Evolutionary conservation across 176 grass and related monocot genomes (phyloP), one percentile per base, ranked within the genome.

Genomic region (Tillandsia leiboldiana): DNA sequence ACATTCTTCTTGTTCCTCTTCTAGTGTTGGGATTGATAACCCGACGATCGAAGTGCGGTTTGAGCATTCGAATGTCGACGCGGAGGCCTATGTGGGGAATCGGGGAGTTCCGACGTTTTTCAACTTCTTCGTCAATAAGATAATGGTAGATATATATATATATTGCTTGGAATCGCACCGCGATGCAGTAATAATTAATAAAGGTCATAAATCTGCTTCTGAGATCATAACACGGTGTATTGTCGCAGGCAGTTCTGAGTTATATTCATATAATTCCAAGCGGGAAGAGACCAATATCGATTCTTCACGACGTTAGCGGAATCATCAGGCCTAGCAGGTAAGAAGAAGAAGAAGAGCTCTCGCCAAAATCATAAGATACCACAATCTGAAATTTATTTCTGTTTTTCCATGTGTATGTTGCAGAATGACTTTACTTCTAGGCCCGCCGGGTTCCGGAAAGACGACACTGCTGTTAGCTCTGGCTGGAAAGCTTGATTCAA

Each of bases 31-130:
- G 20, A 71, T 84, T 50, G 58, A 84, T 49, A 63, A 49, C 50
- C 82, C 76, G 15, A 72, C 51, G 48, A 64, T 79, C 9, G 71
- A 84, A 75, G 76, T 84, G 15, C 82, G 66, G 57, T 84, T 74
- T 66, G 52, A 84, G 56, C 59, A 84, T 64, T 69, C 79, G 10
- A 73, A 68, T 14, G 66, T 84, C 14, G 12, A 71, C 50, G 71
- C 76, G 1, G 58, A 79, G 49, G 73, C 72, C 57, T 78, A 79
- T 12, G 56, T 84, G 2, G 82, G 82, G 7, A 84, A 68, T 22
- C 71, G 76, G 0, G 76, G 82, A 48, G 33, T 84, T 49, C 82
- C 82, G 8, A 79, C 82, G 22, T 22, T 79, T 23, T 15, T 64
- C 8, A 79, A 84, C 63, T 84, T 73, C 42, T 69, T 78, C 22